These are phyloP conservation scores for Linnemannia hyalina DNA, from an alignment of 192 early-diverging fungal species.

Conservation along the genomic window DNA sequence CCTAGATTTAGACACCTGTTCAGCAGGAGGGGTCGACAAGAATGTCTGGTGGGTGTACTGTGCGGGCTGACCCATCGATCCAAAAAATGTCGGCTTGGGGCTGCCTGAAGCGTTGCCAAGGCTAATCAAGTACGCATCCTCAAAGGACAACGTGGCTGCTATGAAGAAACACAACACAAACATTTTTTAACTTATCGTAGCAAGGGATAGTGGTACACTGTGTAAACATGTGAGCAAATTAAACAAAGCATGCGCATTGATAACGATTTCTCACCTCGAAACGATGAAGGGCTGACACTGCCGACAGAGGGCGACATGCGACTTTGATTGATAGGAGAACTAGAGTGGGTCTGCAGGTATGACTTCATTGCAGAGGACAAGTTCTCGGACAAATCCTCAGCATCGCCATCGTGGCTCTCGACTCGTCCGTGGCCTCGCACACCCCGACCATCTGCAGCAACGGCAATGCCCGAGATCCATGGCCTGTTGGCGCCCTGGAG, in stretches of 20 bases:
- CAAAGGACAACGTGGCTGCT: slow-evolving; percentile 65
- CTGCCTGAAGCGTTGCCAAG: slow-evolving; percentile 47
- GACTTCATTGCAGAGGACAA: slow-evolving; percentile 38
- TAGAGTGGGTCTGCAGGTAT: slow-evolving; percentile 26
- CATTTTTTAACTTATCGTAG: background rate
- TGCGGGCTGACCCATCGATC: slow-evolving; percentile 17
- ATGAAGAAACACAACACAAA: background rate
- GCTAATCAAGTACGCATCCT: slow-evolving; percentile 69
- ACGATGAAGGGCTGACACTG: slow-evolving; percentile 43
- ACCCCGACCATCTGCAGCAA: slow-evolving; percentile 22
- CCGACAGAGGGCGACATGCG: slow-evolving; percentile 47
- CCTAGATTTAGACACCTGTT: slow-evolving; percentile 11
- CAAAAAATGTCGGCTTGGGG: slow-evolving; percentile 33
- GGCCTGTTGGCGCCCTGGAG: slow-evolving; percentile 42
- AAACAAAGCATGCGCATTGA: background rate
- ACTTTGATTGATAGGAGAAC: slow-evolving; percentile 47
- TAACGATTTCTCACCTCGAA: slow-evolving; percentile 33
- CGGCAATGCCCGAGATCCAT: slow-evolving; percentile 35
- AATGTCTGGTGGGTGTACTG: slow-evolving; percentile 37
- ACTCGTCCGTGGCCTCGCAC: slow-evolving; percentile 26
- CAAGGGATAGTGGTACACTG: background rate
- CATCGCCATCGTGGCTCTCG: slow-evolving; percentile 49
- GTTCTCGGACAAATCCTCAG: slow-evolving; percentile 42
- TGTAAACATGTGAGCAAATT: background rate
- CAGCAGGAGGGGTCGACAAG: slow-evolving; percentile 27